These are phyloP conservation scores for Glycine tomentella DNA, from an alignment of 306 rosid species.

Conservation along the genomic window DNA sequence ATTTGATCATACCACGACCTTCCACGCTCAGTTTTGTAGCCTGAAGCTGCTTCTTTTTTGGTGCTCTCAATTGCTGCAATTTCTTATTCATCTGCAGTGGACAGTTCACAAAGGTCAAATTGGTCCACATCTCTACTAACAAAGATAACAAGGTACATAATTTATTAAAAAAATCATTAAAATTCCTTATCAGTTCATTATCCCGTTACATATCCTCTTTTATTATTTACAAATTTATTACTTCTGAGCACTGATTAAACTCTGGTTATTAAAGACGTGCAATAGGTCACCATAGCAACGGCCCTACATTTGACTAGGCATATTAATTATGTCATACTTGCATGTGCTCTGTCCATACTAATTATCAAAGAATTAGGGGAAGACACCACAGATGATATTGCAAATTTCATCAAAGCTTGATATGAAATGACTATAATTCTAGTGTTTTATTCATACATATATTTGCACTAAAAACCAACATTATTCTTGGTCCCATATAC, in stretches of 20 bases:
- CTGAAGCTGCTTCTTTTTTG: slow-evolving; percentile 93
- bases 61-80: slow-evolving; percentile 95
- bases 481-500: not conserved
- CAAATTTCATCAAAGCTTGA: not conserved
- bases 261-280: not conserved
- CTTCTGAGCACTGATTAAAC: no score
- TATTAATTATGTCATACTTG: not conserved
- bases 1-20: slow-evolving; percentile 96
- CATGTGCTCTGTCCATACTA: not conserved
- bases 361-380: not conserved
- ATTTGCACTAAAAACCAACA: not conserved
- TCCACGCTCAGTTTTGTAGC: slow-evolving; percentile 96
- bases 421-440: not conserved
- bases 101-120: slow-evolving; percentile 14
- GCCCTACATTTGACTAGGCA: not conserved
- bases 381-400: not conserved
- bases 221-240: no score
- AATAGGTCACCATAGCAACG: not conserved
- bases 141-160: not conserved
- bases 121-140: not conserved
- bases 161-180: no score
- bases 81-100: slow-evolving; percentile 89
- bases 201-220: no score
- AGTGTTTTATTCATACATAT: not conserved
- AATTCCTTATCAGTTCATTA: no score